These are phyloP conservation scores for Infundibulicybe gibba DNA, from an alignment of 768 basidiomycete species.

Conservation along the genomic window DNA sequence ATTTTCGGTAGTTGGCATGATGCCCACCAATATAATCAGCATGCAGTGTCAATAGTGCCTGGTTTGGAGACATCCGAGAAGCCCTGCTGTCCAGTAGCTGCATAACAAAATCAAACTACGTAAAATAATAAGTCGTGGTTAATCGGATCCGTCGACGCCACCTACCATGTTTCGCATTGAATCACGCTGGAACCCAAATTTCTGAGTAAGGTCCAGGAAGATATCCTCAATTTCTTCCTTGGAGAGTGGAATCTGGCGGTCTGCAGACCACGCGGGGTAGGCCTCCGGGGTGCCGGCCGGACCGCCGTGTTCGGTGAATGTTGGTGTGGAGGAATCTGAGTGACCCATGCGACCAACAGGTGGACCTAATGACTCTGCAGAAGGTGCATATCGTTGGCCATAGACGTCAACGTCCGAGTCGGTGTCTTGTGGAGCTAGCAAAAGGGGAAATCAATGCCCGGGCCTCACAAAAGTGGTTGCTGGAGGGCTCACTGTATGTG, in stretches of 20 bases:
- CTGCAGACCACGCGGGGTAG: conserved; percentile 92
- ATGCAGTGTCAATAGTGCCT: conserved; percentile 91
- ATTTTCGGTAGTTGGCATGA: conserved; percentile 98
- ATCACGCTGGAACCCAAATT: conserved; percentile 97
- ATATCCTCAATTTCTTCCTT: conserved; percentile 99
- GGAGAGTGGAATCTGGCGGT: conserved; percentile 92
- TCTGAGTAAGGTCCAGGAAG: conserved; percentile 94
- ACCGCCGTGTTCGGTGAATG: conserved; percentile 61
- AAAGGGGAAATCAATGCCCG: conserved; percentile 5
- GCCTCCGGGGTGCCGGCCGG: conserved; percentile 67
- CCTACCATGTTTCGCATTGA: conserved; percentile 93
- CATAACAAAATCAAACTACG: conserved; percentile 95
- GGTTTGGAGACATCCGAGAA: conserved; percentile 95
- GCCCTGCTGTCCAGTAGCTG: conserved; percentile 95
- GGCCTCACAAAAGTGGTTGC: too few relatives aligned
- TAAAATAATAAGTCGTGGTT: conserved; percentile 5
- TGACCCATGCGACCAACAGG: conserved; percentile 47
- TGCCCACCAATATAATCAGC: conserved; percentile 99
- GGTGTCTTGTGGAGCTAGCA: conserved; percentile 71
- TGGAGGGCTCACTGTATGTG: conserved; percentile 55
- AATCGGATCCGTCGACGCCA: conserved; percentile 3
- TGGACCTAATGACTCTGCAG: conserved; percentile 71
- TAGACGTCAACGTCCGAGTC: conserved; percentile 81
- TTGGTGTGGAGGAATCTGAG: conserved; percentile 72
- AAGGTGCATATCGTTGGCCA: conserved; percentile 65